phyloP scores from a whole-genome alignment of 139 green algal genomes.

The Tetratostichococcus sp. region DNA sequence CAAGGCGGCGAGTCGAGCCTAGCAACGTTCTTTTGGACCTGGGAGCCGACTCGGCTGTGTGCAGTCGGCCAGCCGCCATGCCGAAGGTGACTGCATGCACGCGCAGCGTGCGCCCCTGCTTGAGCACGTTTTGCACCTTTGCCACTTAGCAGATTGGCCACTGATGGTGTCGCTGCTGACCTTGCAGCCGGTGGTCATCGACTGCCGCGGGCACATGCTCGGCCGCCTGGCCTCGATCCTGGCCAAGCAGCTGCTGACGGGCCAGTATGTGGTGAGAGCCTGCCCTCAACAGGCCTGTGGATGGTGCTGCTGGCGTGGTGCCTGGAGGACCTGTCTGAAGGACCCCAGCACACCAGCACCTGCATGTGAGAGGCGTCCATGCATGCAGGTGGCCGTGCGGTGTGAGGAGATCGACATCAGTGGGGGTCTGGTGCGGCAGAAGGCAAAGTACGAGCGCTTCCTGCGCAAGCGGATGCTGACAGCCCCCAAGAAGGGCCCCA shows the following conservation, averaged over 20 bases:
- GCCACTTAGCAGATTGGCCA: neutral
- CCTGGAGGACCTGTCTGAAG: no score
- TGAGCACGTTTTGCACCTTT: neutral
- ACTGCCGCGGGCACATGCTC: constrained; percentile 93
- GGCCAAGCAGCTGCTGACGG: constrained; percentile 96
- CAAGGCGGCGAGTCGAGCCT: no score
- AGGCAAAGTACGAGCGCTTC: constrained; percentile 95
- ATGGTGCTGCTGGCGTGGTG: no score
- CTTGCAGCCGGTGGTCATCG: constrained; percentile 82
- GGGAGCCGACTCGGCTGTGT: neutral
- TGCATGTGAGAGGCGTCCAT: constrained; percentile 55
- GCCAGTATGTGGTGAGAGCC: constrained; percentile 75
- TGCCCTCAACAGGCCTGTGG: no score
- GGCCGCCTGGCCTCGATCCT: constrained; percentile 92
- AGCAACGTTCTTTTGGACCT: neutral
- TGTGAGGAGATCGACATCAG: constrained; percentile 93
- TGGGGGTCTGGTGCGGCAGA: constrained; percentile 94
- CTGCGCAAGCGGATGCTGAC: constrained; percentile 92
- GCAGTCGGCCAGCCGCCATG: neutral
- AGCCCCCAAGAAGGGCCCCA: constrained; percentile 86
- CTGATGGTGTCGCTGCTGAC: constrained; percentile 1
- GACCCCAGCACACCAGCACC: neutral
- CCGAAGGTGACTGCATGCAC: neutral
- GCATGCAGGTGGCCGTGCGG: constrained; percentile 77
- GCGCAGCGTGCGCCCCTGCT: neutral